phyloP scores from a whole-genome alignment of 768 basidiomycete genomes.

The Heimioporus sp. region DNA sequence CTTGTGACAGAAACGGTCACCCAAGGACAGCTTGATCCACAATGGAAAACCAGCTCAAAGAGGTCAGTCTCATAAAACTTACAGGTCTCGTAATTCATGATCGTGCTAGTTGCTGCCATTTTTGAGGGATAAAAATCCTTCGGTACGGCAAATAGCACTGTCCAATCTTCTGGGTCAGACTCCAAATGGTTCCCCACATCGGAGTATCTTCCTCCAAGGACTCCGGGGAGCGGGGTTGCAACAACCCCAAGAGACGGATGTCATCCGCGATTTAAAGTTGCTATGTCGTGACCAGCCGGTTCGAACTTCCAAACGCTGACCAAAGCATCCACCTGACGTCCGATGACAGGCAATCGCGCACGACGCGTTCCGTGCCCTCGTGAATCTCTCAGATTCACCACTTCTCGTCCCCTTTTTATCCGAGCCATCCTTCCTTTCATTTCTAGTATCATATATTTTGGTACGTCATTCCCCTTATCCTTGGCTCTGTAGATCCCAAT shows the following conservation, averaged over 20 bases:
- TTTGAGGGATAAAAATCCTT: constrained; percentile 80
- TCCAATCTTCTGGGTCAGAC: constrained; percentile 83
- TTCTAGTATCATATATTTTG: constrained; percentile 86
- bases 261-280: constrained; percentile 79
- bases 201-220: constrained; percentile 72
- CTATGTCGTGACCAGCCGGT: constrained; percentile 87
- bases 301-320: constrained; percentile 32
- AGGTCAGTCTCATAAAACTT: constrained; percentile 29
- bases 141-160: constrained; percentile 84
- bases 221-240: constrained; percentile 56
- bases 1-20: constrained; percentile 26
- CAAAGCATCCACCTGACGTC: constrained; percentile 15
- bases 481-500: constrained; percentile 5
- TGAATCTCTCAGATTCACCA: constrained; percentile 89
- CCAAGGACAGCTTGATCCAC: not conserved
- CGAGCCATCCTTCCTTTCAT: constrained; percentile 71
- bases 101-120: constrained; percentile 73
- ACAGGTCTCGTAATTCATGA: constrained; percentile 8
- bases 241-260: constrained; percentile 58
- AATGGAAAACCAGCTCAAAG: constrained; percentile 39
- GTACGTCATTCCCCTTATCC: constrained; percentile 46
- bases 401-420: constrained; percentile 63
- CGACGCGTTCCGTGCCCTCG: constrained; percentile 90
- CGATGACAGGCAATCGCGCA: constrained; percentile 75
- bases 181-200: constrained; percentile 62